Evolutionary conservation across 768 basidiomycete genomes (phyloP).

Genomic region (Psilocybe subaeruginosa): DNA sequence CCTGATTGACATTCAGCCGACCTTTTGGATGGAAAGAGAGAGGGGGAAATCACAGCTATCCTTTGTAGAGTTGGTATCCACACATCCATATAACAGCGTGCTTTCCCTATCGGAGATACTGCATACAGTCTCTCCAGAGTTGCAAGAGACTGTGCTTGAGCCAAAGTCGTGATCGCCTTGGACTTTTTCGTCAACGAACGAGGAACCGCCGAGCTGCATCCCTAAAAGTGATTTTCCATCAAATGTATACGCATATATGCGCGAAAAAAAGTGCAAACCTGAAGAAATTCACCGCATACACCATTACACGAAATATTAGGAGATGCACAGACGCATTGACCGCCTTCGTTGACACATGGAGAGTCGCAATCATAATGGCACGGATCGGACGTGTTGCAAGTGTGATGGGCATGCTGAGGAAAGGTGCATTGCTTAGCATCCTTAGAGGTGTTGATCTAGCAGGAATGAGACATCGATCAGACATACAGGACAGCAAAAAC

Average conservation of each 20-base stretch:
- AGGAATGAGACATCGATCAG: background rate
- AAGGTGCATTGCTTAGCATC: slow-evolving; percentile 33
- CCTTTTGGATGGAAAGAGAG: background rate
- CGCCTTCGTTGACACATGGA: slow-evolving; percentile 27
- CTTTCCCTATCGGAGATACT: slow-evolving; percentile 35
- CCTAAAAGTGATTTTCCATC: slow-evolving; percentile 25
- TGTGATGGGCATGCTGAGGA: slow-evolving; percentile 32
- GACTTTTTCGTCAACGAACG: slow-evolving; percentile 16
- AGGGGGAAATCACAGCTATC: slow-evolving; percentile 39
- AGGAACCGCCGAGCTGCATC: slow-evolving; percentile 41
- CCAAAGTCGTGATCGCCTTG: slow-evolving; percentile 26
- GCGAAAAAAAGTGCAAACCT: slow-evolving; percentile 27
- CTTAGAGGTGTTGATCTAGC: slow-evolving; percentile 33
- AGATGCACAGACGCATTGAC: slow-evolving; percentile 38
- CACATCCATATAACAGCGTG: slow-evolving; percentile 37
- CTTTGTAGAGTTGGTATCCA: slow-evolving; percentile 34
- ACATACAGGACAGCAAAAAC: slow-evolving; percentile 1
- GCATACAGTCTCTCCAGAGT: slow-evolving; percentile 34
- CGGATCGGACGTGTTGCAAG: slow-evolving; percentile 32
- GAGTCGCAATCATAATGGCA: slow-evolving; percentile 38
- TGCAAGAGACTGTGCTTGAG: slow-evolving; percentile 34
- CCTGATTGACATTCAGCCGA: slow-evolving; percentile 24
- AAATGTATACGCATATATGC: slow-evolving; percentile 18
- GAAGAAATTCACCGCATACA: slow-evolving; percentile 34
- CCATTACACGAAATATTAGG: slow-evolving; percentile 44